Conservation (phyloP, 441 rosid species). For the Populus hybrid region DNA sequence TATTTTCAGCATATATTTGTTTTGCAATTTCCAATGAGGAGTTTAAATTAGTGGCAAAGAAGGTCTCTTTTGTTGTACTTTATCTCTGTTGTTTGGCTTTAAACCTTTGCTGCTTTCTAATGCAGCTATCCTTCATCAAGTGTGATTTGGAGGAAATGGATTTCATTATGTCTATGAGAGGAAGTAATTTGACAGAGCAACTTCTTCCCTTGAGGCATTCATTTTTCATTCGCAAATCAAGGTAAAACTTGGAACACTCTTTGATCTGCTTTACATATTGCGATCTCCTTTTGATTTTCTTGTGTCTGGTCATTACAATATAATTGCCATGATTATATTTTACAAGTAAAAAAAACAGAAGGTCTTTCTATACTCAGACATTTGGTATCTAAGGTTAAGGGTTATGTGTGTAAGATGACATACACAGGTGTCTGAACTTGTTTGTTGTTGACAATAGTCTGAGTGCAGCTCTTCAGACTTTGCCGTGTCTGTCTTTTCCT, state of each 20-base stretch:
- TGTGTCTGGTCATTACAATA: neutral
- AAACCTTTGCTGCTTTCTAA: conserved; percentile 24
- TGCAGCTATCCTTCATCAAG: conserved; percentile 81
- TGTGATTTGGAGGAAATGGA: conserved; percentile 96
- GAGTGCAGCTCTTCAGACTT: neutral
- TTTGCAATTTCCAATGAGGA: neutral
- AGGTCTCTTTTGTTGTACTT: conserved; percentile 1
- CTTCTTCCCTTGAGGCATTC: conserved; percentile 93
- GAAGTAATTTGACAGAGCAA: conserved; percentile 75
- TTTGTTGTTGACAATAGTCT: neutral
- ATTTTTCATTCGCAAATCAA: conserved; percentile 87
- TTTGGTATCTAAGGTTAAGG: neutral
- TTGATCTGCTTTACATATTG: conserved; percentile 7
- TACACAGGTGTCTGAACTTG: neutral
- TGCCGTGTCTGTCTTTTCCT: neutral
- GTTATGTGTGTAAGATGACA: neutral
- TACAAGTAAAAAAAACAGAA: neutral
- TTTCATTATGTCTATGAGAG: conserved; percentile 75
- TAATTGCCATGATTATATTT: neutral
- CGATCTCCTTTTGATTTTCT: neutral
- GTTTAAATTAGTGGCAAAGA: conserved; percentile 2
- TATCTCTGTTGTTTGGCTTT: conserved; percentile 11
- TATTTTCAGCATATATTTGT: neutral
- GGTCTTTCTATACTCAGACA: neutral
- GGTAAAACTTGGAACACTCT: conserved; percentile 46